Base-by-base conservation (phyloP, 1,139 yeast species). In the Suhomyces kunorum region DNA sequence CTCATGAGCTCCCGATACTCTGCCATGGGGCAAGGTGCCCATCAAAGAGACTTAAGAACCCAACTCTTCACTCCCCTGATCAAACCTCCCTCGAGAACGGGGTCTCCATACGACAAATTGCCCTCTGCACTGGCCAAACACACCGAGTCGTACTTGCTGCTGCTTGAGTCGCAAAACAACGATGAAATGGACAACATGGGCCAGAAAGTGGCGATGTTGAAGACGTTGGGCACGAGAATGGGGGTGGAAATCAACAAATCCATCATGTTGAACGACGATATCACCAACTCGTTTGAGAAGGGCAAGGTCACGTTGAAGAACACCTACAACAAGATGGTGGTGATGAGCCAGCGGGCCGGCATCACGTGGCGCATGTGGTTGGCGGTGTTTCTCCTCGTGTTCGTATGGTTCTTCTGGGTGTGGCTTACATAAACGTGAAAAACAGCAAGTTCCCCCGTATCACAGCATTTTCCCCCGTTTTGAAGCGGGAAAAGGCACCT, bases 241-340 rank as follows among this genome's bases (percentile, higher is more conserved):
- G 96, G 96, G 3, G 80, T 79, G 32, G 95, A 89, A 58, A 90
- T 89, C 49, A 81, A 87, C 52, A 83, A 81, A 50, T 81, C 90
- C 22, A 80, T 81, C 47, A 65, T 79, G 45, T 66, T 84, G 43
- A 72, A 87, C 46, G 78, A 76, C 44, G 76, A 76, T 18, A 68
- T 87, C 49, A 74, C 79, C 39, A 69, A 72, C 43, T 51, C 56
- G 19, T 68, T 73, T 50, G 77, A 71, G 51, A 56, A 57, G 46
- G 78, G 78, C 8, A 64, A 61, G 47, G 57, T 71, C 30, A 71
- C 77, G 29, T 68, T 78, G 61, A 84, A 82, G 51, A 78, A 75
- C 49, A 87, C 95, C 1, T 83, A 80, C 62, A 78, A 72, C 48
- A 73, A 79, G 44, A 86, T 88, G 95, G 72, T 85, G 58, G 66